Conservation (phyloP, 1,284 basidiomycete species). For the Cryptococcus sp. region DNA sequence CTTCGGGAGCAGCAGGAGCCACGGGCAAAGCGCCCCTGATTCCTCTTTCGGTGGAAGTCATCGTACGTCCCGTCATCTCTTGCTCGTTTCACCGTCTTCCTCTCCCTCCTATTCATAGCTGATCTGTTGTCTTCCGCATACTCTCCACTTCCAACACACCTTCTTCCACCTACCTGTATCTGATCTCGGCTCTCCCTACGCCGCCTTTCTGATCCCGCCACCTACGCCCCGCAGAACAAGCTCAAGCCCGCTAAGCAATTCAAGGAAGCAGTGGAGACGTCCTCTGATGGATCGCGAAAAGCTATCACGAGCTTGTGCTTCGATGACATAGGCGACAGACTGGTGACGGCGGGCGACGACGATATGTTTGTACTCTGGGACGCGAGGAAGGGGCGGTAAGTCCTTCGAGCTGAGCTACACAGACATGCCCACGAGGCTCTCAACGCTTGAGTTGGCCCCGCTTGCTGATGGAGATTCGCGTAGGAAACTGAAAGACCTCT, state of each 20-base stretch:
- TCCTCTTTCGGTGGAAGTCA: conserved; percentile 3
- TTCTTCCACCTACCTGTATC: neutral
- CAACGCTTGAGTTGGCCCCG: conserved; percentile 28
- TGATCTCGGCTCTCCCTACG: no score
- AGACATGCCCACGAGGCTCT: conserved; percentile 11
- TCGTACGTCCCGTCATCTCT: conserved; percentile 4
- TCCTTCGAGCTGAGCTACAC: conserved; percentile 46
- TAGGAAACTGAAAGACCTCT: conserved; percentile 74
- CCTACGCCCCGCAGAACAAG: conserved; percentile 1
- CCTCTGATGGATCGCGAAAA: conserved; percentile 11
- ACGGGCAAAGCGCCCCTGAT: neutral
- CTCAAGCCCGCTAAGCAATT: conserved; percentile 21
- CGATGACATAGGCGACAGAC: conserved; percentile 82
- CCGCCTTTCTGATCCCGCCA: no score
- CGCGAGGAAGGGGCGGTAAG: conserved; percentile 88
- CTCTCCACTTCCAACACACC: neutral
- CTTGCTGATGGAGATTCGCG: neutral
- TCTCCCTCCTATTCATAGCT: neutral
- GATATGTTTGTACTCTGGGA: conserved; percentile 89
- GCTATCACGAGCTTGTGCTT: conserved; percentile 83
- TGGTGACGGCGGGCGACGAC: conserved; percentile 89
- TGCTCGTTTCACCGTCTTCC: neutral
- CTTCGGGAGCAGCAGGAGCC: no score
- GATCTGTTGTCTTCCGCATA: neutral
- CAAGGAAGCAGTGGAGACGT: conserved; percentile 17